Base-by-base conservation (phyloP, 495 filamentous ascomycete species). In the Xylaria acuta region DNA sequence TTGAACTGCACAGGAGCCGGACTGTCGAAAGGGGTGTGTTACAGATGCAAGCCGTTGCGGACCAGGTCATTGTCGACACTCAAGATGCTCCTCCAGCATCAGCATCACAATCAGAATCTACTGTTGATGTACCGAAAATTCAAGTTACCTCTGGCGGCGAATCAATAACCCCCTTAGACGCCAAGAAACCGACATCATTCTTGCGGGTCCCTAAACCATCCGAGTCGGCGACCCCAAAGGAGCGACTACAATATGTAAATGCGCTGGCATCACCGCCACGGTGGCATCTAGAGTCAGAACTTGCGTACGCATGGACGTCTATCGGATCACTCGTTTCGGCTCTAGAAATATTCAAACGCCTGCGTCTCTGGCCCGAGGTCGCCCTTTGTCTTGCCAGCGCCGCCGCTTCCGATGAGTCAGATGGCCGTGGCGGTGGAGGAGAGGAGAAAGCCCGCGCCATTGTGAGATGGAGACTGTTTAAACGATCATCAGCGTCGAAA, bases 351-450 rank as follows among this genome's bases (percentile, higher is more conserved):
- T 99, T 97, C 82, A 94, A 97, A 82, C 88, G 96, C 4, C 85
- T 99, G 14, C 90, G 95, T 59, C 91, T 99, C 82, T 98, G 95
- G 95, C 92, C 96, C 12, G 96, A 99, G 82, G 93, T 92, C 11
- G 96, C 97, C 0, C 86, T 99, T 1, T 99, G 96, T 80, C 93
- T 92, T 78, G 86, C 86, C 8, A 83, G 79, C 45, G 79, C 79
- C 69, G 82, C 82, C 0, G 92, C 92, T 16, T 88, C 89, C 1
- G 92, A 91, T 1, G 94, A 97, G 47, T 86, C 90, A 54, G 82
- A 80, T 32, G 84, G 83, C 14, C 80, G 84, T 5, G 83, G 85
- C 3, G 81, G 77, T 38, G 80, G 79, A 32, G 85, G 82, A 11
- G 96, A 98, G 81, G 92, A 91, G 25, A 96, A 95, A 78, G 96